Conservation (phyloP, 2,329 filamentous ascomycete genomes). For the Fusarium sp. region DNA sequence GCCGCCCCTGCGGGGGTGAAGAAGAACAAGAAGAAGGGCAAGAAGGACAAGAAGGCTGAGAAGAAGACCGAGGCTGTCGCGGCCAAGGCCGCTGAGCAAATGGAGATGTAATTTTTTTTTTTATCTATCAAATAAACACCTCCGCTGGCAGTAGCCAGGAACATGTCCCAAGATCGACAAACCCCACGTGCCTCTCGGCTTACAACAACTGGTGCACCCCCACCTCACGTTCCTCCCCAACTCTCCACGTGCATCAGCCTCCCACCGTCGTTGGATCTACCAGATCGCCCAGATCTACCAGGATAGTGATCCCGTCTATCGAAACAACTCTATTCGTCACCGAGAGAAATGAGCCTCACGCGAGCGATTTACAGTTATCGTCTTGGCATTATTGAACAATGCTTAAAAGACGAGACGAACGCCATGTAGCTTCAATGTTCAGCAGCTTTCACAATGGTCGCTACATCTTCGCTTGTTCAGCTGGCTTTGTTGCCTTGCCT, state of each 20-base stretch:
- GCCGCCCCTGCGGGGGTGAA: no score
- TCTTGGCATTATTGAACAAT: conserved; percentile 14
- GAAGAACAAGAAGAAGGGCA: no score
- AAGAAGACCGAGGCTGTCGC: no score
- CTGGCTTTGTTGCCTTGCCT: conserved; percentile 38
- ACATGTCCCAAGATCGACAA: conserved; percentile 1
- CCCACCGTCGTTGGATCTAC: conserved; percentile 34
- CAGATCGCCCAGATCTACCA: neutral
- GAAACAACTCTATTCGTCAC: conserved; percentile 33
- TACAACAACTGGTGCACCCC: neutral
- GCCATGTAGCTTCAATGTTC: conserved; percentile 11
- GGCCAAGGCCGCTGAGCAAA: no score
- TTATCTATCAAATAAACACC: no score
- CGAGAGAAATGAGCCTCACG: conserved; percentile 30
- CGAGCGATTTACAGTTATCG: conserved; percentile 13
- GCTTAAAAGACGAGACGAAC: conserved; percentile 28
- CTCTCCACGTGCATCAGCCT: conserved; percentile 37
- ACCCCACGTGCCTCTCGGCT: conserved; percentile 29
- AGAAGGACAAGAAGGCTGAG: no score
- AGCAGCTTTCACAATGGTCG: conserved; percentile 28
- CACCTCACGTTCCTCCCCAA: conserved; percentile 1
- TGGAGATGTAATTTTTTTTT: no score
- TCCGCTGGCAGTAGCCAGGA: neutral
- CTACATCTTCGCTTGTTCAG: conserved; percentile 23
- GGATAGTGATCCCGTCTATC: conserved; percentile 6